Conservation (phyloP, 2,329 filamentous ascomycete genomes). For the Arthrobotrys sphaeroides region DNA sequence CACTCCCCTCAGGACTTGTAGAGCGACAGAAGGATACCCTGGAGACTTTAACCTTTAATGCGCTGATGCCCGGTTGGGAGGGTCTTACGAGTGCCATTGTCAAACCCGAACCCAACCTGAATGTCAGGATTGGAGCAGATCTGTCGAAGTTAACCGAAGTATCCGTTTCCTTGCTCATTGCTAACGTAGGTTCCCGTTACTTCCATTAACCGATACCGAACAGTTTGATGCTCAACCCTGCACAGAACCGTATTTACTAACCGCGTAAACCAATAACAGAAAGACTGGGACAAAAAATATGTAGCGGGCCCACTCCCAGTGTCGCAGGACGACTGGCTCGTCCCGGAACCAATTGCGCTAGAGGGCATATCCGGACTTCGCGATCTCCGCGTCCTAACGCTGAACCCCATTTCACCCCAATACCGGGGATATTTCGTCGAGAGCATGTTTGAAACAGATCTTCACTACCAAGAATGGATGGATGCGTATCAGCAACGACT, state of each 20-base stretch:
- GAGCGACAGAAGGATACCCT: slow-evolving; percentile 11
- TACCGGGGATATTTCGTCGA: neutral
- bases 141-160: neutral
- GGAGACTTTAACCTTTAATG: neutral
- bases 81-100: neutral
- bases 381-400: neutral
- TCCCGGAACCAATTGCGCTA: neutral
- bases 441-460: neutral
- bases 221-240: no score
- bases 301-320: neutral
- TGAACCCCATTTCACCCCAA: neutral
- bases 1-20: neutral
- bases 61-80: neutral
- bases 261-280: no score
- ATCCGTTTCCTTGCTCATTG: neutral
- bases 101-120: neutral
- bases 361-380: neutral
- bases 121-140: neutral
- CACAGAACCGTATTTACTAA: no score
- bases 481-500: neutral
- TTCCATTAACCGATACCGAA: no score
- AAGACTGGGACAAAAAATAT: no score
- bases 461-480: neutral
- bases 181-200: neutral
- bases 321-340: neutral